These are phyloP conservation scores for Yamadazyma triangularis DNA, from an alignment of 1,139 yeast genomes.

Conservation along the genomic window DNA sequence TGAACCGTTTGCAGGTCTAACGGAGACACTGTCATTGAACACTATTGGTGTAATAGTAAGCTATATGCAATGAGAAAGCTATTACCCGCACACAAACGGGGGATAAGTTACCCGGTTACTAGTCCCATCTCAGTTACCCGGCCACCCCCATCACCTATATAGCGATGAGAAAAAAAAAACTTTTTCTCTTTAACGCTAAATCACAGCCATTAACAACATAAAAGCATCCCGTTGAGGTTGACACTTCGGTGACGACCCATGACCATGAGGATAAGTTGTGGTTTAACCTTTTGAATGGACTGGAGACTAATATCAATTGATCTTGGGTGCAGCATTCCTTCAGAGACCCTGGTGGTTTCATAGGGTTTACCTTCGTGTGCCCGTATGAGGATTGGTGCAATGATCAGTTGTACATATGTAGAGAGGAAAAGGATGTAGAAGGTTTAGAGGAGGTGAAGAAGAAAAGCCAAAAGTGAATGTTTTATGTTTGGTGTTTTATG, in stretches of 20 bases:
- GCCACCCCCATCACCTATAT: conserved; percentile 7
- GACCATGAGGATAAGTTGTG: conserved; percentile 61
- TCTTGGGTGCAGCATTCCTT: conserved; percentile 85
- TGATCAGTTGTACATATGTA: conserved; percentile 65
- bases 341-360: conserved; percentile 40
- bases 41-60: too few species aligned
- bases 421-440: too few species aligned
- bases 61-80: too few species aligned
- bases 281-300: conserved; percentile 38
- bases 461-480: too few species aligned
- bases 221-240: conserved; percentile 76
- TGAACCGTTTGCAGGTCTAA: not conserved
- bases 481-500: too few species aligned
- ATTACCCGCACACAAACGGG: too few species aligned
- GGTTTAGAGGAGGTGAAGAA: too few species aligned
- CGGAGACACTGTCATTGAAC: too few species aligned
- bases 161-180: conserved; percentile 5
- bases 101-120: too few species aligned
- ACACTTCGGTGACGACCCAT: conserved; percentile 73
- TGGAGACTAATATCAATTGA: conserved; percentile 62
- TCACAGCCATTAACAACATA: conserved; percentile 61
- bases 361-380: conserved; percentile 81
- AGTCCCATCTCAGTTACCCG: too few species aligned
- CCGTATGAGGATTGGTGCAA: conserved; percentile 81
- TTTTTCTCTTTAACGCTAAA: conserved; percentile 50